These are phyloP conservation scores for Suillus subaureus DNA, from an alignment of 768 basidiomycete species.

Conservation along the genomic window DNA sequence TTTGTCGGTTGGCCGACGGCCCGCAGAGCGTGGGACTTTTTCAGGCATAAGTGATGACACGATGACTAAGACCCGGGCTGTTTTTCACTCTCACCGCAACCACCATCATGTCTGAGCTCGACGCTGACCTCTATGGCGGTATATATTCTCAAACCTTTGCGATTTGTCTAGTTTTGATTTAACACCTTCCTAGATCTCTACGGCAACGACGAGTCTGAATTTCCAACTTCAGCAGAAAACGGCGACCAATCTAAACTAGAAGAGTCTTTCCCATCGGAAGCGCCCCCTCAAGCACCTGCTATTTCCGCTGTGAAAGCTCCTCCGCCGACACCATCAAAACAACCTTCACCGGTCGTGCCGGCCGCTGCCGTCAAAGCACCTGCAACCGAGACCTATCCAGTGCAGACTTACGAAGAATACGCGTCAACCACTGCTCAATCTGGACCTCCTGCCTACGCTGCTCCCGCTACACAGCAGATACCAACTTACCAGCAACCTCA, in stretches of 20 bases:
- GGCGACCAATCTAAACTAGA: constrained; percentile 33
- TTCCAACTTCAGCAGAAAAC: constrained; percentile 48
- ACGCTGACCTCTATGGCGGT: constrained; percentile 92
- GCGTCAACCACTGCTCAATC: constrained; percentile 14
- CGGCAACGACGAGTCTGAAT: constrained; percentile 61
- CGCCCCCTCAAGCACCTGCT: constrained; percentile 23
- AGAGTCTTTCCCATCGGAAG: constrained; percentile 30
- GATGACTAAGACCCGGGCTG: constrained; percentile 30
- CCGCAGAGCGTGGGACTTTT: constrained; percentile 29
- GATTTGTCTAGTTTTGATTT: neutral
- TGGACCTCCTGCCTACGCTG: constrained; percentile 39
- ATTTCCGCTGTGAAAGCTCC: constrained; percentile 22
- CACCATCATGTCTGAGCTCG: constrained; percentile 63
- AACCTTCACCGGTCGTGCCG: constrained; percentile 13
- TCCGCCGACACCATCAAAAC: constrained; percentile 22
- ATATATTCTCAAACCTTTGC: constrained; percentile 23
- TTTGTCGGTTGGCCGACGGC: constrained; percentile 7
- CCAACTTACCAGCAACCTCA: constrained; percentile 77
- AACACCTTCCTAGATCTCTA: constrained; percentile 55
- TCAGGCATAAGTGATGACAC: neutral
- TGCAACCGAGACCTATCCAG: constrained; percentile 15
- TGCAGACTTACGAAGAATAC: constrained; percentile 21
- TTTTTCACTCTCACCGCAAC: constrained; percentile 38
- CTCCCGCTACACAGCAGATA: constrained; percentile 64
- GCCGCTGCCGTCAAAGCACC: constrained; percentile 14